Evolutionary conservation across 768 basidiomycete species (phyloP), one percentile per base, ranked within the genome.

Genomic region (Russula lepida): DNA sequence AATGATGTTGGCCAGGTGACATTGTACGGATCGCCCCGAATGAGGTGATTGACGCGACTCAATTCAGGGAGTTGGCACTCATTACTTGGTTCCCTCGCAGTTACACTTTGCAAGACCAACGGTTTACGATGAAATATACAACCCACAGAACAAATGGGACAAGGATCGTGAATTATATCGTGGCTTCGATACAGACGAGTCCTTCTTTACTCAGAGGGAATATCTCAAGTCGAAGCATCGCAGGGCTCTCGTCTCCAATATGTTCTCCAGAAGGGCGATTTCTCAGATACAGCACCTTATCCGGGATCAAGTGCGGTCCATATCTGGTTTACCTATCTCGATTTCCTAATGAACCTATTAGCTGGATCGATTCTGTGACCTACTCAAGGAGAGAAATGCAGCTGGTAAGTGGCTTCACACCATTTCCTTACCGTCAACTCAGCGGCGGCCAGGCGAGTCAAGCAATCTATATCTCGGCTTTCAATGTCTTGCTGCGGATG

Each of bases 141-240:
- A 48, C 28, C 19, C n/a, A 1, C 61, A 59, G 32, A 62, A 62
- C 48, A 71, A 68, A 39, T 72, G 77, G 60, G 69, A 71, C 28
- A 80, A 80, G 59, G 77, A 78, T n/a, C 63, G 71, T 21, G 37
- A 49, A 7, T 73, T 75, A 49, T 79, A 79, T 55, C 56, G 59
- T n/a, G 72, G 70, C 54, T 78, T 78, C 64, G 71, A 71, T 9
- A 68, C 69, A 15, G 66, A 69, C 23, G 67, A 69, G 25, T 74
- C 76, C 4, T 70, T 73, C 2, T 76, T 79, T 52, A 72, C 73
- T 21, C 67, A 72, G 8, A 70, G 70, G 13, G 70, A 75, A 58
- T 73, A 74, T n/a, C 67, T 65, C 9, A 69, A 70, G 23, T 71
- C 75, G 21, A 76, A 69, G 50, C 60, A 59, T 13, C 66, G 73